phyloP scores from a whole-genome alignment of 768 basidiomycete species.

The Tulasnella sp. region DNA sequence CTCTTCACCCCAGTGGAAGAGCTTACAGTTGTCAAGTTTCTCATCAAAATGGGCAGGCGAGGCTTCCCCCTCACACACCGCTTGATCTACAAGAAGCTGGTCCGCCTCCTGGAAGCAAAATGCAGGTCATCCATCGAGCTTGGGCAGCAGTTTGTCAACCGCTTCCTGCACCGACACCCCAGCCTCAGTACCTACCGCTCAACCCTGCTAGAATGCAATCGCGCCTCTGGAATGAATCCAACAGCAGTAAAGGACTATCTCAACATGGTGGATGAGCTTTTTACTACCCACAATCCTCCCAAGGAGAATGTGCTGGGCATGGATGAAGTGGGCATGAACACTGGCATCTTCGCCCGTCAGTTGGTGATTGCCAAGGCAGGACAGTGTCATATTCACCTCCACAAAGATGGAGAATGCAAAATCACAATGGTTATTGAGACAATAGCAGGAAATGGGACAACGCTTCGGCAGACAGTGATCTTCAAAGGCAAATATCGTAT shows the following conservation, averaged over 20 bases:
- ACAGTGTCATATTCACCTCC: not conserved
- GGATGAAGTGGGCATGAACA: constrained; percentile 18
- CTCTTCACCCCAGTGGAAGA: constrained; percentile 31
- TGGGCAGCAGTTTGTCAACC: constrained; percentile 10
- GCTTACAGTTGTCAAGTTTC: not conserved
- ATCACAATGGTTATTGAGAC: constrained; percentile 16
- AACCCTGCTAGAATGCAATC: constrained; percentile 1
- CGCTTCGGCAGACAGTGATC: constrained; percentile 10
- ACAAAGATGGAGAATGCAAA: constrained; percentile 5
- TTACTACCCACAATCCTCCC: not conserved
- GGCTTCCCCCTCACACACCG: constrained; percentile 36
- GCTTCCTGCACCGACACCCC: constrained; percentile 20
- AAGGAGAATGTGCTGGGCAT: constrained; percentile 12
- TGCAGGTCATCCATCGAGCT: not conserved
- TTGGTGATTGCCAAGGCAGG: constrained; percentile 16
- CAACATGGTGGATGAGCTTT: not conserved
- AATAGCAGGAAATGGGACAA: constrained; percentile 4
- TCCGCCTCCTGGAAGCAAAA: not conserved
- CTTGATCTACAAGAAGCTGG: constrained; percentile 31
- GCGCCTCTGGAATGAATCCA: not conserved
- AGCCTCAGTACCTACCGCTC: constrained; percentile 9
- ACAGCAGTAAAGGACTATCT: constrained; percentile 6
- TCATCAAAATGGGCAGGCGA: constrained; percentile 24
- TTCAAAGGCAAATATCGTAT: constrained; percentile 18
- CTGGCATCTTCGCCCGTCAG: not conserved